Evolutionary conservation across 2,329 filamentous ascomycete genomes (phyloP).

Genomic region (Botryotinia narcissicola): DNA sequence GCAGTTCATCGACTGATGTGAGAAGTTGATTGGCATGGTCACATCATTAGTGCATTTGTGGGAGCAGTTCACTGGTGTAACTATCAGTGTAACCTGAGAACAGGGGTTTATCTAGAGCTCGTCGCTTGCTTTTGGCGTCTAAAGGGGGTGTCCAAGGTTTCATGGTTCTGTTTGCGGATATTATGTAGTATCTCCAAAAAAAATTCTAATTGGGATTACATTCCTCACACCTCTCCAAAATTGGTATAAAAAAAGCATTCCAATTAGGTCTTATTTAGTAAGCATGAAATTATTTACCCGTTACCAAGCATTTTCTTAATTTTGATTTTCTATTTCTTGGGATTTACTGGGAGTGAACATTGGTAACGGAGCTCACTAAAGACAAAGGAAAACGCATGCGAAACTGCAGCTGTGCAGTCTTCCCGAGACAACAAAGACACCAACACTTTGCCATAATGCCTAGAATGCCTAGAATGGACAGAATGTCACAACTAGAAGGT

Average conservation of each 20-base stretch:
- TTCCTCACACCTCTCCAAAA: conserved; percentile 10
- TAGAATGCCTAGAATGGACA: conserved; percentile 33
- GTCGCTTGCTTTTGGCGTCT: conserved; percentile 23
- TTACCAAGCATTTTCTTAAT: conserved; percentile 18
- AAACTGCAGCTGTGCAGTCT: conserved; percentile 32
- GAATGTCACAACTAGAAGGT: conserved; percentile 34
- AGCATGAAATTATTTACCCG: conserved; percentile 1
- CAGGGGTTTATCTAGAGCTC: conserved; percentile 22
- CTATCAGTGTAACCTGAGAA: conserved; percentile 3
- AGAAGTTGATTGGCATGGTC: conserved; percentile 3
- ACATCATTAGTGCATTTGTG: background rate
- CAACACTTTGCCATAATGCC: conserved; percentile 32
- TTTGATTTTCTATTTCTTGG: conserved; percentile 12
- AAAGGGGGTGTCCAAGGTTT: conserved; percentile 8
- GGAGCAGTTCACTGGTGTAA: background rate
- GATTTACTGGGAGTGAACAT: conserved; percentile 16
- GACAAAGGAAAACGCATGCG: conserved; percentile 36
- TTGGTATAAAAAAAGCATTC: conserved; percentile 16
- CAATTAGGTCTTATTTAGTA: conserved; percentile 15
- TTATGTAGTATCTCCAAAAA: conserved; percentile 12
- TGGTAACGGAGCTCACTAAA: conserved; percentile 26
- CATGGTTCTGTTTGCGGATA: conserved; percentile 22
- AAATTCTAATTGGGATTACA: conserved; percentile 18
- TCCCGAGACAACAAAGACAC: conserved; percentile 40
- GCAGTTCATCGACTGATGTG: background rate